Evolutionary conservation across 495 filamentous ascomycete genomes (phyloP).

Genomic region (Staphylotrichum longicolle): DNA sequence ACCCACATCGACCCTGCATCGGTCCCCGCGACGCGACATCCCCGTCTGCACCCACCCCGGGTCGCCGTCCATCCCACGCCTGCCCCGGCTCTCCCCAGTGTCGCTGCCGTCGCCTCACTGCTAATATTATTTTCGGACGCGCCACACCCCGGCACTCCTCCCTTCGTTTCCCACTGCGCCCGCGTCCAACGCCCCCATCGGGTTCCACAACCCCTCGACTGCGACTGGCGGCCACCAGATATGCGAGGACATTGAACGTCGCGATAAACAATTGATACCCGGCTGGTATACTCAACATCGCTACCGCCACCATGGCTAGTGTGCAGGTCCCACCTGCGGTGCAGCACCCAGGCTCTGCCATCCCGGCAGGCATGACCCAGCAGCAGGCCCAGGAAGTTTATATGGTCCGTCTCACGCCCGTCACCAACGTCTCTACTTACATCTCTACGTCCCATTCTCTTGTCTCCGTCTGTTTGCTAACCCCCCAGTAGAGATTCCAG

Average conservation of each 20-base stretch:
- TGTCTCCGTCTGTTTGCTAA: slow-evolving; percentile 12
- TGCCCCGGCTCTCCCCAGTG: slow-evolving; percentile 2
- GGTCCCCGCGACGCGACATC: slow-evolving; percentile 33
- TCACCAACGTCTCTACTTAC: too few species aligned
- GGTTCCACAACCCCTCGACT: slow-evolving; percentile 24
- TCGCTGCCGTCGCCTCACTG: slow-evolving; percentile 16
- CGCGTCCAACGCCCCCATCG: slow-evolving; percentile 21
- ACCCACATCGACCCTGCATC: slow-evolving; percentile 23
- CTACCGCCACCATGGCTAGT: slow-evolving; percentile 64
- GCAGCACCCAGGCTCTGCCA: slow-evolving; percentile 55
- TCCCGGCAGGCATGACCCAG: slow-evolving; percentile 57
- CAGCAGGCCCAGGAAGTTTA: slow-evolving; percentile 62
- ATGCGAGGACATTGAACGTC: slow-evolving; percentile 36
- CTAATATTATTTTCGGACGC: slow-evolving; percentile 22
- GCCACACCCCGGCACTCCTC: slow-evolving; percentile 25
- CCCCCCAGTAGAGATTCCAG: slow-evolving; percentile 63
- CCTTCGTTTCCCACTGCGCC: slow-evolving; percentile 18
- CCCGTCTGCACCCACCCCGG: slow-evolving; percentile 18
- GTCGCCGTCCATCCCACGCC: slow-evolving; percentile 16
- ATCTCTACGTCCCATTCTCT: slow-evolving; percentile 2
- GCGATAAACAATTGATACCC: slow-evolving; percentile 25
- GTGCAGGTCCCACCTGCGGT: slow-evolving; percentile 66
- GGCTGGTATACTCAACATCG: slow-evolving; percentile 23
- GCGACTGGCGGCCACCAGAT: slow-evolving; percentile 33
- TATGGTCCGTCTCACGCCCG: slow-evolving; percentile 45